These are phyloP conservation scores for Protomyces arabidopsidicola DNA, from an alignment of 1,139 yeast species.

Conservation along the genomic window DNA sequence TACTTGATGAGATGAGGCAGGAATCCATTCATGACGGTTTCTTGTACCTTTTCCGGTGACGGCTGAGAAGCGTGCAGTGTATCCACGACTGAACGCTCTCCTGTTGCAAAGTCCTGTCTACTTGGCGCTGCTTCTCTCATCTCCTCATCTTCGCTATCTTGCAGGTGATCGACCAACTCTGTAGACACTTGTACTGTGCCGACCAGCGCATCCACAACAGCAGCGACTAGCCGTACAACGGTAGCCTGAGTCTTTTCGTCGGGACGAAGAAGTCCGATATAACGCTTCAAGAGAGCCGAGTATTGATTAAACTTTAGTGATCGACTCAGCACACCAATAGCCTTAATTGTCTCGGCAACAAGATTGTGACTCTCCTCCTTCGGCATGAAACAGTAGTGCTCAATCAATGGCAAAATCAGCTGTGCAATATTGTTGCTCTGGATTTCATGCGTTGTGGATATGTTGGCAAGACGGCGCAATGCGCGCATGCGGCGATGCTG, in stretches of 20 bases:
- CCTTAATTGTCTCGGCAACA: slow-evolving; percentile 64
- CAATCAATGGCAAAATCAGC: slow-evolving; percentile 77
- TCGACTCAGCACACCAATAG: slow-evolving; percentile 58
- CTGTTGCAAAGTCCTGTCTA: slow-evolving; percentile 22
- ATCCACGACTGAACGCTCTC: background rate
- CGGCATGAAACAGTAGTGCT: slow-evolving; percentile 52
- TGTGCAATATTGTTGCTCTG: slow-evolving; percentile 64
- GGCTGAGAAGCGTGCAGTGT: slow-evolving; percentile 10
- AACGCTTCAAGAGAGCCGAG: slow-evolving; percentile 68
- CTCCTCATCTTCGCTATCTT: slow-evolving; percentile 23
- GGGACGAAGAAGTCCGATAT: slow-evolving; percentile 53
- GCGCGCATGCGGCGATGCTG: slow-evolving; percentile 82
- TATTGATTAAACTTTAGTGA: slow-evolving; percentile 75
- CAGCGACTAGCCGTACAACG: slow-evolving; percentile 58
- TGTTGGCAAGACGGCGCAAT: slow-evolving; percentile 53
- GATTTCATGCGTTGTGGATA: slow-evolving; percentile 42
- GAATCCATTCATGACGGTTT: slow-evolving; percentile 54
- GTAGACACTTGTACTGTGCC: slow-evolving; percentile 15
- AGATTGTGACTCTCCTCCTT: slow-evolving; percentile 66
- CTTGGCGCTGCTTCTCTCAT: slow-evolving; percentile 30
- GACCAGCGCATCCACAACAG: slow-evolving; percentile 54
- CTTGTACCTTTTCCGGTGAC: slow-evolving; percentile 46
- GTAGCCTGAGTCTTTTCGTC: slow-evolving; percentile 55
- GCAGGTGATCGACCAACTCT: slow-evolving; percentile 30
- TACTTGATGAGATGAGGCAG: slow-evolving; percentile 60